Base-by-base conservation (phyloP, 2,329 filamentous ascomycete genomes). In the Beauveria bassiana region DNA sequence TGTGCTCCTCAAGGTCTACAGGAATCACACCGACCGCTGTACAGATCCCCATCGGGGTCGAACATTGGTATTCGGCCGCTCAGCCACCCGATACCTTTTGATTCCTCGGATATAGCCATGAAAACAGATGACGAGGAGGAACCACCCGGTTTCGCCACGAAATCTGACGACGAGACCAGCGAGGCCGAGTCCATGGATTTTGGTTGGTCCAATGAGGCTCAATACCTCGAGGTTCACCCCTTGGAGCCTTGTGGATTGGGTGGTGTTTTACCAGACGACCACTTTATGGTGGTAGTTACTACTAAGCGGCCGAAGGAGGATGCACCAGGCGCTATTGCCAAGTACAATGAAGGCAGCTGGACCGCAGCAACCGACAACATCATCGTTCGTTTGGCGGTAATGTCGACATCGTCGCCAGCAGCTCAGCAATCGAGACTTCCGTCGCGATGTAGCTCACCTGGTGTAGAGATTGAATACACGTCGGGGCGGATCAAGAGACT, bases 201-300 rank as follows among this genome's bases (percentile, higher is more conserved):
- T 20, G 65, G 71, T 0, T 83, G 81, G 81, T 77, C 78, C 0
- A 67, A 76, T 3, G 67, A 73, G 2, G 69, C 72, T 14, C 79
- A 80, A 63, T 72, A 71, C n/a, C 69, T 73, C 2, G 65, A 71
- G 3, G 67, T 74, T 2, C 68, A 70, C 1, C 72, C 75, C 0
- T 70, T 88, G 3, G 81, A 85, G 62, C 81, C 82, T 0, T 85
- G 79, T 51, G 86, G 86, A 1, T 69, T 88, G 0, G 84, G 82
- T 6, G 83, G 83, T 16, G 79, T 86, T 0, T 72, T 79, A 28
- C 85, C 85, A 0, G 84, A 86, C n/a, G 86, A 88, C 64, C 85
- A 87, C 64, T 87, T 88, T 63, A 75, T 80, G 46, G 73, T 87
- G 0, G 74, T 80, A 2, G 83, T 86, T 2, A 76, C 76, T 2